Base-by-base conservation (phyloP, 768 basidiomycete genomes). In the Phlegmacium glaucopus region DNA sequence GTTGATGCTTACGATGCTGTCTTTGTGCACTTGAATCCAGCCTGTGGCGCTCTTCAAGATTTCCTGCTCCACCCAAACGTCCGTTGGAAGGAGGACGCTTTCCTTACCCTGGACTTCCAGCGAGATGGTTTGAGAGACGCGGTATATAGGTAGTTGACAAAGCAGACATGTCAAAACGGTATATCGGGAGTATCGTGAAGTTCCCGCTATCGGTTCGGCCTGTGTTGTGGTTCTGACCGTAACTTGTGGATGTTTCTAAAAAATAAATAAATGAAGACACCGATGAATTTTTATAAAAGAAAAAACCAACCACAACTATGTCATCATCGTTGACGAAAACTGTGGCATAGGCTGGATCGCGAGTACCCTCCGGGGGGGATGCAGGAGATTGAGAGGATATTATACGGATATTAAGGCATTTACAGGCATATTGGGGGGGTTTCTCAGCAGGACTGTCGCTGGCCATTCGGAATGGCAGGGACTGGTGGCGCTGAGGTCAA, bases 51-150 rank as follows among this genome's bases (percentile, higher is more conserved):
- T 85, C 64, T 79, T 80, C 65, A 90, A 70, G 42, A 80, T 68
- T 58, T 87, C 85, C 42, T 78, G 75, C 66, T 90, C 88, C 6
- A 80, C 81, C 85, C 86, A 90, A 38, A 87, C 85, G 44, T 84
- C 80, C 1, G 79, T 79, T 12, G 88, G 86, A 41, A 88, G 66
- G 12, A 89, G 65, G 3, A 82, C 78, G 7, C 84, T 82, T 45
- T 84, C 83, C 41, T 76, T 76, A 11, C 72, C 71, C 49, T 85
- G 82, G 6, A 80, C 63, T 45, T 84, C 83, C 40, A 68, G 64
- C 34, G 79, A 69, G 43, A 83, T 73, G 26, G 72, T 65, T 56
- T 87, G 85, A 52, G 72, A 68, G 25, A 89, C 82, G 40, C 87
- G 87, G 70, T 91, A 91, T 29, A 78, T 78, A 32, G 72, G 60